Evolutionary conservation across 2,329 filamentous ascomycete genomes (phyloP).

Genomic region (Neofusicoccum umdonicola): DNA sequence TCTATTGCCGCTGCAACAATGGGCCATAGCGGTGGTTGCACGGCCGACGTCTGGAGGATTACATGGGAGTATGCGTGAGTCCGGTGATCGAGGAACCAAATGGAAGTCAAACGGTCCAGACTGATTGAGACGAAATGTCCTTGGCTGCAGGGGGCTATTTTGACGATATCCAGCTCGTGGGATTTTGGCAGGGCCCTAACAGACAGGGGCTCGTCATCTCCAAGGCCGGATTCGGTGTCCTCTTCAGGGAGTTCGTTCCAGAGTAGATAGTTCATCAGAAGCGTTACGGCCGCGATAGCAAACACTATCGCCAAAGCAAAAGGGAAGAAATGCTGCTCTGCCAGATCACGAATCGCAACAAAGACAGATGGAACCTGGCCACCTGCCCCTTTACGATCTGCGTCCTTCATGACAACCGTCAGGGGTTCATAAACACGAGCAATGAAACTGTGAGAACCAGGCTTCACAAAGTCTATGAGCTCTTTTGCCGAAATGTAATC

Average conservation of each 20-base stretch:
- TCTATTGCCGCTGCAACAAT: constrained; percentile 65
- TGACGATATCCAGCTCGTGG: constrained; percentile 67
- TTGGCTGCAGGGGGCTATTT: constrained; percentile 60
- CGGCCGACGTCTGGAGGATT: constrained; percentile 30
- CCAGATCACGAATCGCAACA: constrained; percentile 48
- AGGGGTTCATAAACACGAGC: constrained; percentile 73
- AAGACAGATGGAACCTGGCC: constrained; percentile 51
- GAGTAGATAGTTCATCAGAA: constrained; percentile 72
- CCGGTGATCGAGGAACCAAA: constrained; percentile 51
- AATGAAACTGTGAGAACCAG: constrained; percentile 67
- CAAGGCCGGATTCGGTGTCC: constrained; percentile 44
- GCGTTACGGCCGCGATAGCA: constrained; percentile 61
- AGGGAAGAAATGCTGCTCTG: constrained; percentile 65
- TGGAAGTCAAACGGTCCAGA: constrained; percentile 65
- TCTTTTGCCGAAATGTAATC: constrained; percentile 77
- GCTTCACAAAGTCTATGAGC: constrained; percentile 73
- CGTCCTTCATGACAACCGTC: constrained; percentile 67
- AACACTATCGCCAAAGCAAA: constrained; percentile 65
- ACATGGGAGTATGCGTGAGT: constrained; percentile 30
- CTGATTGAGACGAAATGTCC: constrained; percentile 68
- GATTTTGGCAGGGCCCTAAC: constrained; percentile 61
- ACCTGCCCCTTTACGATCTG: constrained; percentile 60
- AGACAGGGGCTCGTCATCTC: constrained; percentile 54
- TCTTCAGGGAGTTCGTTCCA: constrained; percentile 58
- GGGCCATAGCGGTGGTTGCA: constrained; percentile 40